Percentiles rank a stretch among this genome's conserved stretches.
These are phyloP conservation scores for Stagonosporopsis chrysanthemi DNA, from an alignment of 2,329 filamentous ascomycete genomes.

Conservation along the genomic window DNA sequence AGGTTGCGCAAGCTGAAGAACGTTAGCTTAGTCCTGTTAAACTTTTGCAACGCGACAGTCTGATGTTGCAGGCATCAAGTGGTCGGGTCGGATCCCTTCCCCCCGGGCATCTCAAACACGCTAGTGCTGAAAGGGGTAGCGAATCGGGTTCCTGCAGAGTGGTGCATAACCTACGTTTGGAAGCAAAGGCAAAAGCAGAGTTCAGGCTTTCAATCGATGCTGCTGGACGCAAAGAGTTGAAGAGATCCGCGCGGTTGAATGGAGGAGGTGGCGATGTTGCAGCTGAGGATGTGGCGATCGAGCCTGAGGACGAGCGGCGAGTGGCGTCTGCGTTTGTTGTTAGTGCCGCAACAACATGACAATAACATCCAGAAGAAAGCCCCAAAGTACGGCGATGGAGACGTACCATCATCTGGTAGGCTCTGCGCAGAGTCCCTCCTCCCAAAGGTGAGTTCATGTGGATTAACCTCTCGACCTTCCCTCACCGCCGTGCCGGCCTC, in stretches of 20 bases:
- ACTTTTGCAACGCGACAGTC: not conserved
- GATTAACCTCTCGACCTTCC: slow-evolving; percentile 29
- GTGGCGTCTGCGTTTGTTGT: slow-evolving; percentile 24
- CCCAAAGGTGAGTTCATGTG: slow-evolving; percentile 27
- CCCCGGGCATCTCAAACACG: slow-evolving; percentile 4
- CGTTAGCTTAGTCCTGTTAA: slow-evolving; percentile 3
- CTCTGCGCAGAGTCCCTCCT: slow-evolving; percentile 42
- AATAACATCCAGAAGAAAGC: not conserved
- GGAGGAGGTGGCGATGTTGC: slow-evolving; percentile 30
- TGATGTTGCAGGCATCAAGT: slow-evolving; percentile 2
- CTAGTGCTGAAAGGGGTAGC: slow-evolving; percentile 27
- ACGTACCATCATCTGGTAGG: slow-evolving; percentile 33
- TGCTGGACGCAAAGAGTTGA: slow-evolving; percentile 33
- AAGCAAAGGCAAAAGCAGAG: slow-evolving; percentile 28
- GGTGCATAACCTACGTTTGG: slow-evolving; percentile 39
- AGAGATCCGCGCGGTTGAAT: slow-evolving; percentile 35
- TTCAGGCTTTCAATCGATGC: slow-evolving; percentile 37
- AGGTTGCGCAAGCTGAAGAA: slow-evolving; percentile 34
- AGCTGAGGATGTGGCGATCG: slow-evolving; percentile 27
- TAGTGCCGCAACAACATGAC: slow-evolving; percentile 13
- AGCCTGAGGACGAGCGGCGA: slow-evolving; percentile 33
- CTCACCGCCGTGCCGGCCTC: slow-evolving; percentile 39
- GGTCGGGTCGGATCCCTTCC: slow-evolving; percentile 18
- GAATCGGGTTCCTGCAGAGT: slow-evolving; percentile 38
- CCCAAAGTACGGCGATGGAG: not conserved